Evolutionary conservation across 2,329 filamentous ascomycete genomes (phyloP).

Genomic region (Claviceps fusiformis): DNA sequence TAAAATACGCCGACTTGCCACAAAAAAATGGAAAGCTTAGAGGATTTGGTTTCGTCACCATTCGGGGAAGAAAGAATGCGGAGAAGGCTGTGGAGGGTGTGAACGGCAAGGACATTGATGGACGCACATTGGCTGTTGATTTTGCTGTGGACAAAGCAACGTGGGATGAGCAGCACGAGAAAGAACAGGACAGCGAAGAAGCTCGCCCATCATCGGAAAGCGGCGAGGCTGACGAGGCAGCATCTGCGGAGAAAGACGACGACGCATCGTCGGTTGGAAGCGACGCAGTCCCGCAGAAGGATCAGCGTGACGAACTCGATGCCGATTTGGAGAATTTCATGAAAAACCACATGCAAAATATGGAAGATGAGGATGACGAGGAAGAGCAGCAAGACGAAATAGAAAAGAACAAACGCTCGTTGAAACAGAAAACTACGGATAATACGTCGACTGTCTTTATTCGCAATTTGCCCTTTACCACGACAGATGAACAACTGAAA

Average conservation of each 20-base stretch:
- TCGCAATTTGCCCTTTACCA: conserved; percentile 84
- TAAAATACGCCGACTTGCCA: conserved; percentile 77
- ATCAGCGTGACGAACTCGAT: conserved; percentile 27
- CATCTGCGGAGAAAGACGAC: conserved; percentile 16
- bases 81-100: conserved; percentile 73
- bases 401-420: conserved; percentile 17
- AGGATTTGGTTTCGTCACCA: conserved; percentile 85
- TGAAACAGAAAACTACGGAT: conserved; percentile 32
- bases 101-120: conserved; percentile 85
- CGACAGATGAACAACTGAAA: conserved; percentile 68
- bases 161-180: conserved; percentile 54
- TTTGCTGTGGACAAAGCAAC: conserved; percentile 89
- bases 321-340: conserved; percentile 41
- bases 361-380: conserved; percentile 45
- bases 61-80: conserved; percentile 80
- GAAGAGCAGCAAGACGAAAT: conserved; percentile 31
- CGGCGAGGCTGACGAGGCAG: conserved; percentile 17
- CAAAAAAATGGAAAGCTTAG: conserved; percentile 62
- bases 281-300: conserved; percentile 14
- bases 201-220: conserved; percentile 18
- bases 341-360: conserved; percentile 42
- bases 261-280: conserved; percentile 13
- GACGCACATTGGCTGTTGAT: conserved; percentile 79
- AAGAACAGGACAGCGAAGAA: conserved; percentile 24
- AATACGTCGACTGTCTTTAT: conserved; percentile 77